phyloP scores from a whole-genome alignment of 2,329 filamentous ascomycete genomes.

The Amauroascus verrucosus region DNA sequence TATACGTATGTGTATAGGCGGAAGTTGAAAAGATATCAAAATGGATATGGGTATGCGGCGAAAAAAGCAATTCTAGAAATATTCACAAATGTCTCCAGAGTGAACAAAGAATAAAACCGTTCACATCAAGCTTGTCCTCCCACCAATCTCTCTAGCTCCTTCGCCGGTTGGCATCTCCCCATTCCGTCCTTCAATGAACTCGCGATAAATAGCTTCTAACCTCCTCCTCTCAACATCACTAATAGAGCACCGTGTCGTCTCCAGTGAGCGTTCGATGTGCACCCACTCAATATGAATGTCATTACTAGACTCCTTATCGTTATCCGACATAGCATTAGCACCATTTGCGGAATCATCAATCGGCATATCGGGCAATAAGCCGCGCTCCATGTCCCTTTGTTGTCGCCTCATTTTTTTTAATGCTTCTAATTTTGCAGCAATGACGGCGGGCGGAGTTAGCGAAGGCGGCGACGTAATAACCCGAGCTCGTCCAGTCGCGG shows the following conservation, averaged over 20 bases:
- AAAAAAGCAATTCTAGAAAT: too few species aligned
- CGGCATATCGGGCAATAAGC: conserved; percentile 14
- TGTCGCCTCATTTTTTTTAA: conserved; percentile 62
- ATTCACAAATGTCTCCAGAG: too few species aligned
- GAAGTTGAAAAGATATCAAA: too few species aligned
- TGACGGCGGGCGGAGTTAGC: conserved; percentile 67
- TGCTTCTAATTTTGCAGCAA: conserved; percentile 69
- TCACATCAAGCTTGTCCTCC: conserved; percentile 86
- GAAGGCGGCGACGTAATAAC: conserved; percentile 25
- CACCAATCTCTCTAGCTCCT: conserved; percentile 82
- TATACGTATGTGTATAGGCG: too few species aligned
- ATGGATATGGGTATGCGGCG: too few species aligned
- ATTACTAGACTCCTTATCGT: conserved; percentile 33
- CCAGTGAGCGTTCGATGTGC: conserved; percentile 69
- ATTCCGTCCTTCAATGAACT: conserved; percentile 86
- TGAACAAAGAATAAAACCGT: background rate
- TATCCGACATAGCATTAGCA: conserved; percentile 10
- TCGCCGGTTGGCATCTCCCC: conserved; percentile 94
- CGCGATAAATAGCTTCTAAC: conserved; percentile 71
- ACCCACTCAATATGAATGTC: conserved; percentile 78
- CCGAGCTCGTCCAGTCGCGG: conserved; percentile 37
- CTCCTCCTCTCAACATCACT: conserved; percentile 64
- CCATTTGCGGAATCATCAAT: conserved; percentile 20
- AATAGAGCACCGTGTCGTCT: conserved; percentile 71
- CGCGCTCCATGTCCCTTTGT: conserved; percentile 44